phyloP scores from a whole-genome alignment of 306 rosid species.

The Prosopis cineraria region DNA sequence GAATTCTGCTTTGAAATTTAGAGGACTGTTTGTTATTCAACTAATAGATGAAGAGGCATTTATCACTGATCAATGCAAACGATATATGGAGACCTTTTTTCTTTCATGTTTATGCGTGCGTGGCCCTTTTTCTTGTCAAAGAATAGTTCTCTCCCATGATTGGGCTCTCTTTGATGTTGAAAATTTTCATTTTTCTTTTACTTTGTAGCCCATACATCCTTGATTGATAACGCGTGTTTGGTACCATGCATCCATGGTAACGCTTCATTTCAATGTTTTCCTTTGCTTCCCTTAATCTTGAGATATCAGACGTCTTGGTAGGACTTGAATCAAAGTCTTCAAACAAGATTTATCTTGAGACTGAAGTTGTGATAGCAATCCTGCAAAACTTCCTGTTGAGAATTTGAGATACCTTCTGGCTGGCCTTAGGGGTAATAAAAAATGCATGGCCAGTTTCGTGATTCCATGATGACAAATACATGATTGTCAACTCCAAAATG shows the following conservation, averaged over 20 bases:
- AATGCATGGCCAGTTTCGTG: no score
- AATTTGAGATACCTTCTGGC: no score
- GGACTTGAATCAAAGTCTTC: conserved; percentile 4
- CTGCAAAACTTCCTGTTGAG: no score
- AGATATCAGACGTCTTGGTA: not conserved
- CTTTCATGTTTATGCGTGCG: not conserved
- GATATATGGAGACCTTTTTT: not conserved
- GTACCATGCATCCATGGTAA: no score
- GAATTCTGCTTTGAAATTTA: not conserved
- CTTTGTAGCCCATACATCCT: not conserved
- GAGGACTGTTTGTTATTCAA: not conserved
- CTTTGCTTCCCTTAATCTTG: not conserved
- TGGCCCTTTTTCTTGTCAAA: not conserved
- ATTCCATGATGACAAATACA: no score
- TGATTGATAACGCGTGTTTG: not conserved
- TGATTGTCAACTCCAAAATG: no score
- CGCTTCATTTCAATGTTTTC: not conserved
- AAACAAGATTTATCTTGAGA: no score
- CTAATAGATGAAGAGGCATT: not conserved
- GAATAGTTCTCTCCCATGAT: not conserved
- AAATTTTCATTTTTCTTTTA: not conserved
- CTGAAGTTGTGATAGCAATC: no score
- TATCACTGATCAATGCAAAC: not conserved
- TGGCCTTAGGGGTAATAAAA: no score
- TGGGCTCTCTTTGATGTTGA: not conserved